Conservation (phyloP, 371 early-diverging fungal species). For the Mycotypha africana region DNA sequence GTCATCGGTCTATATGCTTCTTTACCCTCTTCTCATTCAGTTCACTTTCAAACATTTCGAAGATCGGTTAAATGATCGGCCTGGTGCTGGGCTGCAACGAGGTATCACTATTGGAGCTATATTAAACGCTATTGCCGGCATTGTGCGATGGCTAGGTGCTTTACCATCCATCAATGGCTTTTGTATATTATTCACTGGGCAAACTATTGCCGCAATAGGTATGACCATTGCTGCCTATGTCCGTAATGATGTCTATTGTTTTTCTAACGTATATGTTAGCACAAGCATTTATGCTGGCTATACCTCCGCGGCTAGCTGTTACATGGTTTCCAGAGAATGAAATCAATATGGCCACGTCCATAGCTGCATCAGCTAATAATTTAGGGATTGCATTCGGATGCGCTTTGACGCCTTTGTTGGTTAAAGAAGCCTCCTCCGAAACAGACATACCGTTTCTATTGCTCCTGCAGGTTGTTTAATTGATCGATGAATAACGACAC, state of each 20-base stretch:
- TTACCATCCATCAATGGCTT: constrained; percentile 29
- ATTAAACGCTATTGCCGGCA: constrained; percentile 35
- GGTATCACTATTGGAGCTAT: constrained; percentile 44
- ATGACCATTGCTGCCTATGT: not conserved
- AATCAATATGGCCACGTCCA: constrained; percentile 39
- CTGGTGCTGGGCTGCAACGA: constrained; percentile 35
- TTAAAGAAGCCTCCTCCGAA: constrained; percentile 27
- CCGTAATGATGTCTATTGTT: not conserved
- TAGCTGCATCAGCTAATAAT: constrained; percentile 48
- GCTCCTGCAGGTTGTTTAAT: constrained; percentile 25
- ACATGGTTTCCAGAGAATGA: constrained; percentile 47
- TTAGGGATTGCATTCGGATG: constrained; percentile 49
- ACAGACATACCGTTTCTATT: constrained; percentile 36
- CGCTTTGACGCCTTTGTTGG: constrained; percentile 37
- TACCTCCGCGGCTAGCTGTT: constrained; percentile 47
- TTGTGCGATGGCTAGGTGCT: constrained; percentile 40
- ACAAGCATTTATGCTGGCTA: constrained; percentile 45
- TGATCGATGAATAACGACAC: too few species aligned
- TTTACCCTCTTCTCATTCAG: constrained; percentile 45
- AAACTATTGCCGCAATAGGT: constrained; percentile 46
- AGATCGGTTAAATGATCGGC: constrained; percentile 9
- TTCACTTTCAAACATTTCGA: constrained; percentile 42
- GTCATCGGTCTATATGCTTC: constrained; percentile 42
- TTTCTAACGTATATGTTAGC: constrained; percentile 12
- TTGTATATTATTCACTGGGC: constrained; percentile 33